Conservation (phyloP, 306 rosid species). For the Prunus padus region DNA sequence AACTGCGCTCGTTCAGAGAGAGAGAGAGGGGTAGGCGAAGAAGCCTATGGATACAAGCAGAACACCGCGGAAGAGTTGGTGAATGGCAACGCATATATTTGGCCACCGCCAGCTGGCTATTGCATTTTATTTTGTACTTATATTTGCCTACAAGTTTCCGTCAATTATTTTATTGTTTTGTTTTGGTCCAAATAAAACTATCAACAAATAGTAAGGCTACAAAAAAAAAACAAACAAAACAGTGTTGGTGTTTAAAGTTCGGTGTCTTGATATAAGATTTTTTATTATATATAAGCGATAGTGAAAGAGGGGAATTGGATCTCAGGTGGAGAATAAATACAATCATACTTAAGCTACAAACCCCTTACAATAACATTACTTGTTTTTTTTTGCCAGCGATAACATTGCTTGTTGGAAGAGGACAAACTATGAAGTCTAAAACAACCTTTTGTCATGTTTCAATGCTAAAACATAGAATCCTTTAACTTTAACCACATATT, state of each 20-base stretch:
- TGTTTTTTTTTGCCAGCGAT: too few relatives aligned
- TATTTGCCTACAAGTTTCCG: neutral
- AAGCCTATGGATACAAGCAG: conserved; percentile 3
- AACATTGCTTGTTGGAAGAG: too few relatives aligned
- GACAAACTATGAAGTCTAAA: neutral
- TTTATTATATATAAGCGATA: too few relatives aligned
- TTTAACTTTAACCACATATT: neutral
- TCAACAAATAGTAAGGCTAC: neutral
- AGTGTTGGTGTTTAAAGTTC: too few relatives aligned
- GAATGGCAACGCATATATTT: neutral
- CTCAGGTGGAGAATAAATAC: too few relatives aligned
- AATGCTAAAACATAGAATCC: neutral
- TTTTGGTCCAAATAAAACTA: too few relatives aligned
- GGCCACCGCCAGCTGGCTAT: neutral
- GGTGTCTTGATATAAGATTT: too few relatives aligned
- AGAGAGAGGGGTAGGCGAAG: conserved; percentile 2
- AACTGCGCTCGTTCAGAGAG: neutral
- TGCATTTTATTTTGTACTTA: neutral
- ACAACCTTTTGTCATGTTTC: neutral
- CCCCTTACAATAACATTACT: too few relatives aligned
- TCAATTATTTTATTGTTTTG: too few relatives aligned
- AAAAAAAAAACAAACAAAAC: too few relatives aligned
- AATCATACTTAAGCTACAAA: too few relatives aligned
- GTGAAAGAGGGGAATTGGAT: too few relatives aligned
- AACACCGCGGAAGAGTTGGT: conserved; percentile 1